Evolutionary conservation across 306 rosid genomes (phyloP).

Genomic region (Rosa lucieae): DNA sequence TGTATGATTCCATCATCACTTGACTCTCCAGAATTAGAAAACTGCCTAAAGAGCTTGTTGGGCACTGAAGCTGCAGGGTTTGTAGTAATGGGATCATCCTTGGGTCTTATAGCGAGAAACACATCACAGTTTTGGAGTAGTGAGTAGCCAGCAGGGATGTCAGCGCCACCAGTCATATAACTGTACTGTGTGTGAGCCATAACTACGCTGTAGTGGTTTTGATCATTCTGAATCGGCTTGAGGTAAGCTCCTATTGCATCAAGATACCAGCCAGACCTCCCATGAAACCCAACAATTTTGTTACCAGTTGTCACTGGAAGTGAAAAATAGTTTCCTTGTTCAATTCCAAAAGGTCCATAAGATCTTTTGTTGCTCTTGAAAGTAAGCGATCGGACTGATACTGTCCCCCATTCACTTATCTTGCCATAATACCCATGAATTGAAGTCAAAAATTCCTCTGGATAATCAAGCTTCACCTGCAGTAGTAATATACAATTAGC

Average conservation of each 20-base stretch:
- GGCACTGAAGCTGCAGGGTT: slow-evolving; percentile 2
- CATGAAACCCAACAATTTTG: slow-evolving; percentile 88
- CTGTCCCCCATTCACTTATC: slow-evolving; percentile 27
- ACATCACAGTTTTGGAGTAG: slow-evolving; percentile 73
- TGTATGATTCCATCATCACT: slow-evolving; percentile 34
- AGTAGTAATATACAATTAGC: neutral
- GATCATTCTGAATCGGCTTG: slow-evolving; percentile 39
- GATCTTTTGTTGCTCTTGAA: slow-evolving; percentile 31
- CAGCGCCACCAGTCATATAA: slow-evolving; percentile 32
- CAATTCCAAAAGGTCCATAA: slow-evolving; percentile 38
- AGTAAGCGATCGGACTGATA: slow-evolving; percentile 26
- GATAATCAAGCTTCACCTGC: slow-evolving; percentile 30
- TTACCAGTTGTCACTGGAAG: slow-evolving; percentile 35
- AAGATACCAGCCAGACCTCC: slow-evolving; percentile 68
- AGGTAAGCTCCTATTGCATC: slow-evolving; percentile 83
- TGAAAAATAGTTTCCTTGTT: slow-evolving; percentile 31
- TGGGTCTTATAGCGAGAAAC: slow-evolving; percentile 77
- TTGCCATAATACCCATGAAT: slow-evolving; percentile 33
- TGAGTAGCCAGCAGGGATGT: slow-evolving; percentile 47
- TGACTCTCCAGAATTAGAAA: slow-evolving; percentile 34
- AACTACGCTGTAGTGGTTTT: slow-evolving; percentile 26
- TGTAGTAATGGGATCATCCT: slow-evolving; percentile 32
- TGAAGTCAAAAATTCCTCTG: slow-evolving; percentile 30
- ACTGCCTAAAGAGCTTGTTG: slow-evolving; percentile 25
- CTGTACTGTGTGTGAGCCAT: slow-evolving; percentile 36